Evolutionary conservation across 345 rosid genomes (phyloP).

Genomic region (Euclidium syriacum): DNA sequence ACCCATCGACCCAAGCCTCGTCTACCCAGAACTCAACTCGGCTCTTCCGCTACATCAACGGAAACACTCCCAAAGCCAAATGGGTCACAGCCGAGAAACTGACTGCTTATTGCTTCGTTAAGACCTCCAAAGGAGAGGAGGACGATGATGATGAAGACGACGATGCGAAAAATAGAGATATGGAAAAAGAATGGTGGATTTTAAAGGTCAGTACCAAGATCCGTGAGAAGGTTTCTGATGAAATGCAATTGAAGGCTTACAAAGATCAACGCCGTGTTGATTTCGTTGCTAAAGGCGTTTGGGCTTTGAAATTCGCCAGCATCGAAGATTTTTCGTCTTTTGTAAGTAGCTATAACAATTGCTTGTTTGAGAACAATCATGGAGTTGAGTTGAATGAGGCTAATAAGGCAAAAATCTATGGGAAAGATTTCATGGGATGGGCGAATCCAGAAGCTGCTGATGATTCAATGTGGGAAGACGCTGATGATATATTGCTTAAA

Average conservation of each 20-base stretch:
- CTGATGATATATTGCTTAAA: slow-evolving; percentile 57
- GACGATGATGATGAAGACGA: slow-evolving; percentile 37
- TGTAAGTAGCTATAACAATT: slow-evolving; percentile 47
- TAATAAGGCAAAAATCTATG: slow-evolving; percentile 70
- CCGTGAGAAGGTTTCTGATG: slow-evolving; percentile 48
- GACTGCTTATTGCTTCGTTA: slow-evolving; percentile 50
- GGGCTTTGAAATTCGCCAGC: slow-evolving; percentile 80
- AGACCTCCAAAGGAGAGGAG: slow-evolving; percentile 32
- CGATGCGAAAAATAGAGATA: slow-evolving; percentile 35
- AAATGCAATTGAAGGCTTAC: slow-evolving; percentile 66
- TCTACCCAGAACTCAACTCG: slow-evolving; percentile 42
- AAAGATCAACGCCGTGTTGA: slow-evolving; percentile 86
- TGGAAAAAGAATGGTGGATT: slow-evolving; percentile 50
- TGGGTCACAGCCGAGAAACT: slow-evolving; percentile 68
- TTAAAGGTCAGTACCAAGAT: slow-evolving; percentile 60
- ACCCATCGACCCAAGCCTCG: slow-evolving; percentile 38
- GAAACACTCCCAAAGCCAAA: slow-evolving; percentile 75
- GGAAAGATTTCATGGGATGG: slow-evolving; percentile 92
- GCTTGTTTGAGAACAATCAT: slow-evolving; percentile 82
- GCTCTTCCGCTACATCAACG: slow-evolving; percentile 66
- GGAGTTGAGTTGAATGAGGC: slow-evolving; percentile 83
- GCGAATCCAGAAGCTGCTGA: slow-evolving; percentile 90
- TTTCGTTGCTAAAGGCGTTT: slow-evolving; percentile 78
- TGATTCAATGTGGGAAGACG: slow-evolving; percentile 99
- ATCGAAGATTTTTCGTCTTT: slow-evolving; percentile 54